Base-by-base conservation (phyloP, 2,329 filamentous ascomycete species). In the Cladosporium sp. region DNA sequence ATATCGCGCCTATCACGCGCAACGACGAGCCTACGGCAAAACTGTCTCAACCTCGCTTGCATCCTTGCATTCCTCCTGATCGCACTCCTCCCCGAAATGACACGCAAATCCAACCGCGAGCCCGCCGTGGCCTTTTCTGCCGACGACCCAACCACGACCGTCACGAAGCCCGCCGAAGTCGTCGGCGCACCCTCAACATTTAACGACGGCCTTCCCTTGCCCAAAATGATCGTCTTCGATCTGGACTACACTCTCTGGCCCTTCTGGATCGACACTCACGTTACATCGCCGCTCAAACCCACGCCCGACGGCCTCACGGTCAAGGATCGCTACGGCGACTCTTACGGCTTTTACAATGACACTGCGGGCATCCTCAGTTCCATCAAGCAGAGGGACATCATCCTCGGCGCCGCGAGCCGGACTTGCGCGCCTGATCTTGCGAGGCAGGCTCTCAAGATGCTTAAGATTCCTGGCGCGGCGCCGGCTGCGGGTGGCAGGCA, bases 221-320 rank as follows among this genome's bases (percentile, higher is more conserved):
- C 91, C 0, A 83, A 85, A 56, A 79, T 95, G 60, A 80, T 97
- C 62, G 87, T 93, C 58, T 96, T 97, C 73, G 93, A 97, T 69
- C 82, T 97, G 57, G 92, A 97, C 77, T 97, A 96, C 77, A 97
- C 93, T 0, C 78, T 97, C n/a, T 97, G 92, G 93, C 90, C 91
- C 4, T 96, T 96, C 73, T 97, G 92, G 92, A 85, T 95, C 43
- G 93, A 97, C 74, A 95, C 90, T 3, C 91, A 96, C 71, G 86
- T 93, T 62, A 82, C 83, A 19, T 80, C 83, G 6, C 91, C 90
- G 0, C 72, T 95, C 46, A 84, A 83, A 59, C 62, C 70, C 3
- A 63, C 64, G 8, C 63, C 70, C 38, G 66, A 67, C 35, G 74
- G 74, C 4, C 59, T 70, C 41, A 72, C 70, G 57, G 75, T 81